Conservation (phyloP, 306 rosid species). For the Prunus mume region DNA sequence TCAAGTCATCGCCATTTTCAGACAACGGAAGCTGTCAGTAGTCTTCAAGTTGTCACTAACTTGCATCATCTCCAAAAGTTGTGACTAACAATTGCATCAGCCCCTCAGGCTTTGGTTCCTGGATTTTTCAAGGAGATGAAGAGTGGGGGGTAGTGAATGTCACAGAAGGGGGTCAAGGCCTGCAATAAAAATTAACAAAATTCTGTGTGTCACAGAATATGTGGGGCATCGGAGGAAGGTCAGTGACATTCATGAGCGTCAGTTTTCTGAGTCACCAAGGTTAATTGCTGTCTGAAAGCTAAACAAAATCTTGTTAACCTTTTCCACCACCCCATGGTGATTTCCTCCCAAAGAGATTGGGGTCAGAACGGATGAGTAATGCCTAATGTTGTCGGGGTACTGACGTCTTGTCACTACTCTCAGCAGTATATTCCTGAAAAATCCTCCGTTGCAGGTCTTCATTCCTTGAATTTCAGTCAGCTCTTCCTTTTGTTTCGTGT, state of each 20-base stretch:
- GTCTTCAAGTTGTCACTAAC: constrained; percentile 84
- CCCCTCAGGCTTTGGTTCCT: constrained; percentile 47
- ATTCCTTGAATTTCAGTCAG: constrained; percentile 20
- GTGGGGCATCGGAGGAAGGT: constrained; percentile 28
- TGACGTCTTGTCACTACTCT: constrained; percentile 19
- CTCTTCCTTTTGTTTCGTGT: neutral
- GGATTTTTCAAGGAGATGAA: constrained; percentile 43
- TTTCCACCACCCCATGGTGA: constrained; percentile 4
- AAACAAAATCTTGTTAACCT: constrained; percentile 12
- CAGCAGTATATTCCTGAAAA: constrained; percentile 26
- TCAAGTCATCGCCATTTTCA: constrained; percentile 55
- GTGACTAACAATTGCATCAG: constrained; percentile 79
- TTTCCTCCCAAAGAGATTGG: constrained; percentile 23
- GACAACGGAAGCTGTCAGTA: constrained; percentile 54
- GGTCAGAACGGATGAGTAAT: constrained; percentile 27
- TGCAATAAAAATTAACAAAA: neutral
- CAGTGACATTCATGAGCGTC: constrained; percentile 13
- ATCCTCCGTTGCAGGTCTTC: constrained; percentile 35
- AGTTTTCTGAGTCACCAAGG: neutral
- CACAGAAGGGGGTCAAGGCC: constrained; percentile 23
- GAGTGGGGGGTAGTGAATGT: constrained; percentile 40
- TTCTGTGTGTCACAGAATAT: constrained; percentile 13
- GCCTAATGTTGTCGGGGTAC: constrained; percentile 27
- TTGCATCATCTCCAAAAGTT: constrained; percentile 76
- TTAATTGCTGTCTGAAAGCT: neutral